Percentiles rank a stretch among this genome's conserved stretches.
phyloP scores from a whole-genome alignment of 768 basidiomycete species.

The Pulveroboletus frians region DNA sequence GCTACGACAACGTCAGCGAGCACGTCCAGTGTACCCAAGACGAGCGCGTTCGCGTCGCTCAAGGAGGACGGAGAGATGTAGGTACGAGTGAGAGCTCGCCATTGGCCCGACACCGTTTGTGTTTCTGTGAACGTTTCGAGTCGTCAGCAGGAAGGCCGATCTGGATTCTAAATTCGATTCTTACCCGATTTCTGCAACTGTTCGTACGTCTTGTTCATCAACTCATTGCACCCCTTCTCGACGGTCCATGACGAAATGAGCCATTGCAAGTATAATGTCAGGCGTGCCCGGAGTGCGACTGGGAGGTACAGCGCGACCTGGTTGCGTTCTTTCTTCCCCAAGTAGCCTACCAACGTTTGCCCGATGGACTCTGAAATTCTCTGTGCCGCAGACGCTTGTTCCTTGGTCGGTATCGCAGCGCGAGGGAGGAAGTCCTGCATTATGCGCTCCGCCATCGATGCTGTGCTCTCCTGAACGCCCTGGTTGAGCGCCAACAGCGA shows the following conservation, averaged over 20 bases:
- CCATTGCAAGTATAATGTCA: background rate
- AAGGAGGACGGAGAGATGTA: background rate
- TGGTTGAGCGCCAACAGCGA: slow-evolving; percentile 7
- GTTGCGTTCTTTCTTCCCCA: background rate
- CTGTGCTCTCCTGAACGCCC: slow-evolving; percentile 6
- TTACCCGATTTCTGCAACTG: slow-evolving; percentile 3
- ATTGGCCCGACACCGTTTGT: slow-evolving; percentile 3
- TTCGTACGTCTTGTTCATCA: slow-evolving; percentile 2
- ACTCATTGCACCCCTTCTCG: background rate
- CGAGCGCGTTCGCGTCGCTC: background rate
- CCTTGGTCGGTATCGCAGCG: background rate
- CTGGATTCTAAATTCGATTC: background rate
- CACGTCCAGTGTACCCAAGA: background rate
- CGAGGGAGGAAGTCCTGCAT: background rate
- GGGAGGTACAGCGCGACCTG: background rate
- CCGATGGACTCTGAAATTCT: slow-evolving; percentile 1
- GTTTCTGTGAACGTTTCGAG: background rate
- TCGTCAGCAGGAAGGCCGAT: too few species aligned
- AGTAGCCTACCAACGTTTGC: background rate
- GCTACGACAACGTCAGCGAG: slow-evolving; percentile 8
- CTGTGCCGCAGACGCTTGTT: background rate
- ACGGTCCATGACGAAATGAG: slow-evolving; percentile 11
- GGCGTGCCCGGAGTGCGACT: slow-evolving; percentile 4
- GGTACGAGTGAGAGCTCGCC: slow-evolving; percentile 7
- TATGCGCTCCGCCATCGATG: slow-evolving; percentile 2